These are phyloP conservation scores for Roridomyces roridus DNA, from an alignment of 768 basidiomycete genomes.

Conservation along the genomic window DNA sequence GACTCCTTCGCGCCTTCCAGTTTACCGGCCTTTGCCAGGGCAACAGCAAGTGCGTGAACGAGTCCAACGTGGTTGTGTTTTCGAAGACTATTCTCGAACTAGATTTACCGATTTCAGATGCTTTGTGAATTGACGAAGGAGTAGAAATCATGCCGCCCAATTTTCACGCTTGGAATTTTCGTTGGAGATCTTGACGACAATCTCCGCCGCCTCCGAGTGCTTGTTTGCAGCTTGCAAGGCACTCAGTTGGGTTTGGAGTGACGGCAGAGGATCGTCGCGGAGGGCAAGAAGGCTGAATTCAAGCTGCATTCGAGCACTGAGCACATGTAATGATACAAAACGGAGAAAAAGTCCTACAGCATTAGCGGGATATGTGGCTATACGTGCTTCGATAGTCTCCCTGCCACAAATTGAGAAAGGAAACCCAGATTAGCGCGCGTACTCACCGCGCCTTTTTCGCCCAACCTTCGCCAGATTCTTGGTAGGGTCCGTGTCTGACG, in stretches of 20 bases:
- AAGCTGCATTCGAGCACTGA: constrained; percentile 54
- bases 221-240: constrained; percentile 50
- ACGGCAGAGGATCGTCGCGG: constrained; percentile 79
- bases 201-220: constrained; percentile 53
- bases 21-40: constrained; percentile 73
- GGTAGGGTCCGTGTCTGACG: constrained; percentile 79
- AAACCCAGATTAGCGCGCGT: constrained; percentile 11
- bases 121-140: too few species aligned
- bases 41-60: constrained; percentile 73
- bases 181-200: constrained; percentile 61
- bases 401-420: constrained; percentile 44
- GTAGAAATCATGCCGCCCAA: constrained; percentile 71
- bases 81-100: constrained; percentile 90
- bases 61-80: constrained; percentile 89
- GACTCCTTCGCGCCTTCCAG: constrained; percentile 57
- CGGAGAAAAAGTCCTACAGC: constrained; percentile 61
- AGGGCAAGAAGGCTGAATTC: constrained; percentile 94
- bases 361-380: constrained; percentile 88
- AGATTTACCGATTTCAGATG: neutral
- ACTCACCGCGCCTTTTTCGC: constrained; percentile 75
- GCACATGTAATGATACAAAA: constrained; percentile 11
- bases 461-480: constrained; percentile 82
- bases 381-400: constrained; percentile 85
- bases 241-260: constrained; percentile 64
- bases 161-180: constrained; percentile 79